These are phyloP conservation scores for Allantophomopsis cytisporea DNA, from an alignment of 2,329 filamentous ascomycete species.

Conservation along the genomic window DNA sequence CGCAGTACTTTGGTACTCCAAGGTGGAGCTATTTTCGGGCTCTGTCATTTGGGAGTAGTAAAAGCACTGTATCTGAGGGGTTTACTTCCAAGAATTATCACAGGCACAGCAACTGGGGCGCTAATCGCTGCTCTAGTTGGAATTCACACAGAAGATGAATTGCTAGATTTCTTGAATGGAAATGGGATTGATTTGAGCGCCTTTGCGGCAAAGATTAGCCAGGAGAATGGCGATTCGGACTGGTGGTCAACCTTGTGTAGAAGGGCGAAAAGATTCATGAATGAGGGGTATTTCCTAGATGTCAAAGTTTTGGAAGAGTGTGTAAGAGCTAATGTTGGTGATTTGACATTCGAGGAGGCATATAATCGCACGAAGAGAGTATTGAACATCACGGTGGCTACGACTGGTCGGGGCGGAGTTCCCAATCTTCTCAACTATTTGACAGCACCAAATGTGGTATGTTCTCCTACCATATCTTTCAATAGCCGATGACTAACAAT, in stretches of 20 bases:
- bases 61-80: constrained; percentile 74
- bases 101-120: constrained; percentile 80
- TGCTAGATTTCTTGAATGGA: constrained; percentile 63
- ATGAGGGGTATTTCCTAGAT: constrained; percentile 75
- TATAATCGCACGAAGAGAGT: constrained; percentile 75
- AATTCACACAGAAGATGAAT: constrained; percentile 75
- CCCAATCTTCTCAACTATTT: constrained; percentile 84
- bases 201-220: constrained; percentile 35
- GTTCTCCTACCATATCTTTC: constrained; percentile 20
- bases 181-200: constrained; percentile 73
- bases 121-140: constrained; percentile 80
- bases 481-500: constrained; percentile 1
- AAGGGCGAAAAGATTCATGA: constrained; percentile 53
- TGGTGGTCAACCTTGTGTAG: constrained; percentile 47
- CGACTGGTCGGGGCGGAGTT: constrained; percentile 58
- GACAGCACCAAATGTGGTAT: constrained; percentile 81
- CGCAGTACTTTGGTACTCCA: constrained; percentile 76
- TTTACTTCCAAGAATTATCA: constrained; percentile 77
- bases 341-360: constrained; percentile 87
- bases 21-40: constrained; percentile 80
- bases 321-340: constrained; percentile 72
- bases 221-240: constrained; percentile 16
- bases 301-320: constrained; percentile 71
- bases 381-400: constrained; percentile 83
- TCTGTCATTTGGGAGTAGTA: constrained; percentile 83